Evolutionary conservation across 192 early-diverging fungal genomes (phyloP), one percentile per base, ranked within the genome.

Genomic region (Entomortierella chlamydospora): DNA sequence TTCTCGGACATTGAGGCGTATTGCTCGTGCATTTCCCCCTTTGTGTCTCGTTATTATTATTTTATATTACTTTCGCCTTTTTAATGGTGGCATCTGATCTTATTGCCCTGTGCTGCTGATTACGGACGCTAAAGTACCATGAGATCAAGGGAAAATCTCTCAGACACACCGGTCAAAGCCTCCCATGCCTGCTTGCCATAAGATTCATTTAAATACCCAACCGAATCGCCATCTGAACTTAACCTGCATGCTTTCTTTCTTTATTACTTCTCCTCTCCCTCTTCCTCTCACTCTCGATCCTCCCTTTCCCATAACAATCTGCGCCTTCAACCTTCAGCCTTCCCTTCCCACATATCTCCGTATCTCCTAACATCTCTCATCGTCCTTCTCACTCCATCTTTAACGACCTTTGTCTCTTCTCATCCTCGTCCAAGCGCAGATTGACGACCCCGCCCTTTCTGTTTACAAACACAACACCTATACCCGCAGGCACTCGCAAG

Each of bases 51-150:
- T n/a, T n/a, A n/a, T n/a, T n/a, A n/a, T n/a, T n/a, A n/a, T n/a
- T n/a, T n/a, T n/a, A n/a, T n/a, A n/a, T 7, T 37, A 10, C 34
- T 37, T 37, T 37, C 34, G 34, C 34, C 34, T 37, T 54, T 22
- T 54, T 23, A 37, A 37, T 37, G 4, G 52, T 54, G 52, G 52
- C 52, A 54, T 54, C 52, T 54, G 52, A 54, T 54, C 52, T 54
- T 12, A 2, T 54, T 29, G 34, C 10, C 34, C 34, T 37, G 34
- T 37, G 34, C 34, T 37, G 34, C 34, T 58, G 30, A 58, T 58
- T 39, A 33, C 33, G 6, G 57, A 28, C 57, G 18, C 15, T 39
- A 18, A 58, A 33, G 10, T 17, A 39, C 57, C 57, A 39, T 58
- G 57, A 58, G 57, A 23, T 13, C 57, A 58, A 41, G 34, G 34